Evolutionary conservation across 768 basidiomycete species (phyloP), one percentile per base, ranked within the genome.

Genomic region (Tricholoma furcatifolium): DNA sequence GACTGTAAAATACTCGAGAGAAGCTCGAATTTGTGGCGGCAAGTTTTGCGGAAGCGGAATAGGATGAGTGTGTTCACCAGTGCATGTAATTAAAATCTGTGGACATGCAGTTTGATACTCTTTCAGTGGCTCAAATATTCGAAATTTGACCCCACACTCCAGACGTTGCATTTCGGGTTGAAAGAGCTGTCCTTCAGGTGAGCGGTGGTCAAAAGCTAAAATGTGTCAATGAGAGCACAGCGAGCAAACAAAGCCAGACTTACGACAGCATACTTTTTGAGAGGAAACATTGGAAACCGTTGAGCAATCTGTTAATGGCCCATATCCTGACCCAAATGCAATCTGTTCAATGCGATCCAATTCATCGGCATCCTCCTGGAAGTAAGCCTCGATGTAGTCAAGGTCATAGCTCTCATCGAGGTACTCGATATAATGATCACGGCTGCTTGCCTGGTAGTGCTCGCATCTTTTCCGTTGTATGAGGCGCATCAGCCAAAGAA

Each of bases 351-450:
- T 64, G 5, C 43, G 27, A 6, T 54, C 44, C 9, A 64, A 35
- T 38, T 61, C 58, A 18, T 65, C 64, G 11, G 7, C 21, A 43
- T 67, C 56, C 5, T 57, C 54, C 14, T 36, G 32, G 20, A 66
- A 58, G 10, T 59, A 38, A n/a, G 65, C 65, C 43, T 62, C 55
- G 0, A 66, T 31, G 41, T 66, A 66, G 3, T 55, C 56, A 6
- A 62, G 23, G 40, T 66, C 54, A 40, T 61, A 63, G 2, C 56
- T 49, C 5, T 50, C 34, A 39, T 61, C 41, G 15, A 49, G 40
- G 35, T 43, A 49, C 4, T 54, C 42, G 6, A 54, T 44, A 12
- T 49, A 53, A 21, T 53, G 55, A 21, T 56, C 41, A 2, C 30
- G 12, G 12, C 42, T 44, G 4, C 1, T 35, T 15, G 24, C 47